Conservation (phyloP, 495 filamentous ascomycete species). For the Talaromyces ruber region DNA sequence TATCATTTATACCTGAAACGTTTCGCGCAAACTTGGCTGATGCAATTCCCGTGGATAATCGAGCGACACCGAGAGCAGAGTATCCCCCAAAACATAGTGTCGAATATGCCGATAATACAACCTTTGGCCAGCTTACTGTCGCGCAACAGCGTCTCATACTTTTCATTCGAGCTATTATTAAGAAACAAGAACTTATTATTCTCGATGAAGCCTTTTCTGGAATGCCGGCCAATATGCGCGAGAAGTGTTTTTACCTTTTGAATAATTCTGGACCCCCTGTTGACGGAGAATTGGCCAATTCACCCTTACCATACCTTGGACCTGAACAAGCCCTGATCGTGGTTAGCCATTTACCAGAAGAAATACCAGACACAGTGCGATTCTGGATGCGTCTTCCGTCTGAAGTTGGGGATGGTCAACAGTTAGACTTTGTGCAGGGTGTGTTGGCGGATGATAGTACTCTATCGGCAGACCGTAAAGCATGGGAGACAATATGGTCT, state of each 20-base stretch:
- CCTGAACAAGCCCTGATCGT: conserved; percentile 71
- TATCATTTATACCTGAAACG: background rate
- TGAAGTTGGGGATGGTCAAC: conserved; percentile 32
- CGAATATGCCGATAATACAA: conserved; percentile 59
- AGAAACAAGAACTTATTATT: conserved; percentile 78
- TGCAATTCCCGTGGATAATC: too few species aligned
- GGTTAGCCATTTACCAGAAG: conserved; percentile 83
- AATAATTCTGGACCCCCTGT: conserved; percentile 19
- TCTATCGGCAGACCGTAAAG: background rate
- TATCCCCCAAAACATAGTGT: conserved; percentile 23
- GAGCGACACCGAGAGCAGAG: conserved; percentile 7
- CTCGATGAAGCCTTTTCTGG: conserved; percentile 91
- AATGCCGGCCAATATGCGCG: conserved; percentile 71
- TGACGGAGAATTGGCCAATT: conserved; percentile 1
- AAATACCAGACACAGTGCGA: conserved; percentile 72
- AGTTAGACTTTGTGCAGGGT: conserved; percentile 29
- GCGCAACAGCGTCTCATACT: conserved; percentile 75
- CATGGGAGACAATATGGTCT: conserved; percentile 3
- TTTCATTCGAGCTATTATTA: conserved; percentile 76
- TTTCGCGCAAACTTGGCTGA: background rate
- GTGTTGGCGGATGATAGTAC: conserved; percentile 11
- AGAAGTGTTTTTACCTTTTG: conserved; percentile 77
- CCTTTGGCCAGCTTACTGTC: conserved; percentile 68
- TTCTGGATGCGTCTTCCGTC: conserved; percentile 74
- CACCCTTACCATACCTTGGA: conserved; percentile 24